Evolutionary conservation across 2,329 filamentous ascomycete species (phyloP), one percentile per base, ranked within the genome.

Genomic region (Cytospora leucostoma): DNA sequence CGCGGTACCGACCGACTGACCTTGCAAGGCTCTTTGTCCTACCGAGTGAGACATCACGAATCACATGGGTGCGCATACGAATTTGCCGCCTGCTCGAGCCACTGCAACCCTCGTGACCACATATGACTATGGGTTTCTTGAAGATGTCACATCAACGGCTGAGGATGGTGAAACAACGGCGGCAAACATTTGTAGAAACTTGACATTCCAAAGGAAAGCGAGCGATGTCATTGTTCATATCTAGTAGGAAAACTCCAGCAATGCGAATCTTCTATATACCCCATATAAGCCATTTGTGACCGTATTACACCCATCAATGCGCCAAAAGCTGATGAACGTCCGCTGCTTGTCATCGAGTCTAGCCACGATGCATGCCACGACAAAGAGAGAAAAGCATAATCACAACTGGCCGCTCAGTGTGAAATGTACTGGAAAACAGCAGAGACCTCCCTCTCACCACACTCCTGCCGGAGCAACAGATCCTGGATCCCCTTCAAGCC

Each of bases 351-450:
- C 17, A 21, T 3, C 2, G 11, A 54, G 10, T n/a, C 37, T 15
- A 27, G 27, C 2, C n/a, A 52, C 50, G 19, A 38, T 17, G 13
- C 44, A 53, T 59, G 44, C 52, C 27, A 40, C 27, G 27, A 44
- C 8, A 33, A 47, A 35, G 21, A 19, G 21, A 27, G n/a, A 11
- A 34, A 54, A 19, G 33, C 2, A 32, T 12, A 19, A 2, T 12
- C 49, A 50, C 33, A 40, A 8, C 27, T 17, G 32, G 56, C 8
- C 17, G 7, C 33, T 66, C 56, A 86, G 70, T 98, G 95, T 69
- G 93, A 97, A 72, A 99, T 98, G 77, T 98, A 99, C 82, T 99
- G 95, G 74, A 99, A 99, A 38, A 98, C 93, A 12, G 94, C 92
- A 67, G 92, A 97, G 10, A 99, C 93, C 71, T 92, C 91, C 32